A percentile compares a stretch with the other conserved stretches of the same genome.
Evolutionary conservation across 2,329 filamentous ascomycete genomes (phyloP).

Genomic region (Cordyceps javanica): DNA sequence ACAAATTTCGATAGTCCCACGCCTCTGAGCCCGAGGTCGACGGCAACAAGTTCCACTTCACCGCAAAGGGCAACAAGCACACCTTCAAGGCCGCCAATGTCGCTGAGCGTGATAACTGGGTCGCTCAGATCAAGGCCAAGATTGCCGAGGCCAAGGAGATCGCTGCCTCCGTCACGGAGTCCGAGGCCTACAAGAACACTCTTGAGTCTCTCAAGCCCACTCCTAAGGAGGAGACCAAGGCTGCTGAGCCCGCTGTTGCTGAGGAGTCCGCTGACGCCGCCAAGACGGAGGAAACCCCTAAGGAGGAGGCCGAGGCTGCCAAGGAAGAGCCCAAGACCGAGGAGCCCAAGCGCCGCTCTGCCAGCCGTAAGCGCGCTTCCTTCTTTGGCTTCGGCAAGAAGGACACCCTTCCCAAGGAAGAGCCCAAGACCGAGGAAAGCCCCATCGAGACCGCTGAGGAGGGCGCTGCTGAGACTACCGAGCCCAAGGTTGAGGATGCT

Average conservation of each 20-base stretch:
- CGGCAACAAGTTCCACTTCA: slow-evolving; percentile 82
- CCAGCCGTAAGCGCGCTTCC: slow-evolving; percentile 59
- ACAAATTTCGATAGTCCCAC: slow-evolving; percentile 42
- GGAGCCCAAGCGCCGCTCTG: slow-evolving; percentile 56
- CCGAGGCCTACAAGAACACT: slow-evolving; percentile 83
- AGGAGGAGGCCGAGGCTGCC: slow-evolving; percentile 29
- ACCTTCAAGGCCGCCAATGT: slow-evolving; percentile 74
- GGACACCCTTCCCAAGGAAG: slow-evolving; percentile 39
- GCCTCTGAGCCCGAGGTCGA: slow-evolving; percentile 68
- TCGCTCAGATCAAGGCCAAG: slow-evolving; percentile 75
- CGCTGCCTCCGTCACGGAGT: slow-evolving; percentile 64
- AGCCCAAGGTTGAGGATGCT: slow-evolving; percentile 24
- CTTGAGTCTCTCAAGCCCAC: slow-evolving; percentile 62
- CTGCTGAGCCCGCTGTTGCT: slow-evolving; percentile 17
- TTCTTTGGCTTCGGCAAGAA: slow-evolving; percentile 59
- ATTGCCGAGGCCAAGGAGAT: slow-evolving; percentile 79
- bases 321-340: slow-evolving; percentile 49
- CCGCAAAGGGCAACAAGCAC: slow-evolving; percentile 83
- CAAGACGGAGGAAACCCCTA: slow-evolving; percentile 34
- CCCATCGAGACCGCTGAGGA: slow-evolving; percentile 28
- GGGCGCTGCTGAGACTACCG: slow-evolving; percentile 22
- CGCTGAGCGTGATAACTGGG: slow-evolving; percentile 88
- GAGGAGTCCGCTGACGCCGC: slow-evolving; percentile 51
- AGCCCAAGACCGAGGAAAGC: slow-evolving; percentile 26
- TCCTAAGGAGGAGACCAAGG: slow-evolving; percentile 31